Base-by-base conservation (phyloP, 345 rosid species). In the Limnanthes douglasii region DNA sequence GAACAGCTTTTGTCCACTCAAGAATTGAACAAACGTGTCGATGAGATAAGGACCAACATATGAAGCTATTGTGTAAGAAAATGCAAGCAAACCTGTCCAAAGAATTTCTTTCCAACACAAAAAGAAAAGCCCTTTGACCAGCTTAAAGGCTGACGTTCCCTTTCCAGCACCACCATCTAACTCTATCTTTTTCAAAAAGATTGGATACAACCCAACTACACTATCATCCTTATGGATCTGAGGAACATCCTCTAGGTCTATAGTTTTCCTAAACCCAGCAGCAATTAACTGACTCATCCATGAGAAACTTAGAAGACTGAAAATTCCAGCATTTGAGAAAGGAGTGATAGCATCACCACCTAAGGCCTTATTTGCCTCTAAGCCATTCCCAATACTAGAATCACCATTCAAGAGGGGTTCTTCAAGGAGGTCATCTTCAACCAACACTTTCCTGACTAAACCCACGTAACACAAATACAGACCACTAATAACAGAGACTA, bases 401-500 rank as follows among this genome's bases (percentile, higher is more conserved):
- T 51, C 42, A 26, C 51, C 38, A 33, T 6, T 44, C 44, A 68
- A 27, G 31, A 68, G 51, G 11, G 75, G 75, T 42, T 75, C 75
- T 18, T 57, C 56, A 15, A 71, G 61, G 21, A 36, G 51, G 29
- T 36, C 27, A 29, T 21, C 19, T 7, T 43, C 56, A 14, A 42
- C 51, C 53, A 41, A 56, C 20, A 21, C 32, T 46, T 28, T 61
- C 33, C 39, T 46, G 31, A 57, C 41, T 53, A 66, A 68, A 31
- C 70, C 78, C 48, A 58, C 46, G 39, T 16, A 70, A 53, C 66
- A 78, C 21, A 79, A 68, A 50, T 72, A 69, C 43, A 69, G 55
- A 23, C 72, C 73, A 45, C 58, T 20, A 18, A 62, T 16, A 17
- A 68, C 54, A 18, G 68, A 70, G 57, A 69, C 59, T 8, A 49